Percentiles rank a stretch among this genome's conserved stretches.
Evolutionary conservation across 257 asterid genomes (phyloP).

Genomic region (Fraxinus americana): DNA sequence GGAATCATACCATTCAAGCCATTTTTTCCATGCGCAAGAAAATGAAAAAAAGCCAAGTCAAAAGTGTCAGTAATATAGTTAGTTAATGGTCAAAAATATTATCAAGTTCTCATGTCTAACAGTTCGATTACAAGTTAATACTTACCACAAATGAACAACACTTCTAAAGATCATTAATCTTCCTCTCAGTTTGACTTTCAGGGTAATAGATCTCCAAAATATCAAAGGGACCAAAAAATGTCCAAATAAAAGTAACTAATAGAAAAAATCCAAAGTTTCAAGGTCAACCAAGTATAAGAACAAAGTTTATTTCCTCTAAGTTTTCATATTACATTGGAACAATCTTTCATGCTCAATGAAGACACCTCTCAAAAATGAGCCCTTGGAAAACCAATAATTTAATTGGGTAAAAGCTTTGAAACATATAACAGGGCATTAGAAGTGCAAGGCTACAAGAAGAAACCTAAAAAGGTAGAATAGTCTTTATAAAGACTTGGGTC

Average conservation of each 20-base stretch:
- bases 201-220: background rate
- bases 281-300: background rate
- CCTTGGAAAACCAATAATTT: background rate
- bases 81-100: background rate
- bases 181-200: background rate
- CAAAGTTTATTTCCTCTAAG: background rate
- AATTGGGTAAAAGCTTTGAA: background rate
- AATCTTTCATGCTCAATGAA: background rate
- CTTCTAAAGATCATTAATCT: background rate
- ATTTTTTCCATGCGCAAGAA: too few relatives aligned
- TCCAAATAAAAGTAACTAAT: background rate
- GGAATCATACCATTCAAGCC: too few relatives aligned
- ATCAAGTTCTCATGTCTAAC: background rate
- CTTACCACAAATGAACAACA: background rate
- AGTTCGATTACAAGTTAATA: background rate
- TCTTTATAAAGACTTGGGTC: background rate
- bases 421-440: background rate
- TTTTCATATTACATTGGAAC: background rate
- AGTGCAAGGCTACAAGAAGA: background rate
- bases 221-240: background rate
- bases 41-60: background rate
- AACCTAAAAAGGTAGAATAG: background rate
- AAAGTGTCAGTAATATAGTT: background rate
- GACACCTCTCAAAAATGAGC: background rate
- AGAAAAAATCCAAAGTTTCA: too few relatives aligned